Base-by-base conservation (phyloP, 1,284 basidiomycete genomes). In the Xerocomus nothofagi region DNA sequence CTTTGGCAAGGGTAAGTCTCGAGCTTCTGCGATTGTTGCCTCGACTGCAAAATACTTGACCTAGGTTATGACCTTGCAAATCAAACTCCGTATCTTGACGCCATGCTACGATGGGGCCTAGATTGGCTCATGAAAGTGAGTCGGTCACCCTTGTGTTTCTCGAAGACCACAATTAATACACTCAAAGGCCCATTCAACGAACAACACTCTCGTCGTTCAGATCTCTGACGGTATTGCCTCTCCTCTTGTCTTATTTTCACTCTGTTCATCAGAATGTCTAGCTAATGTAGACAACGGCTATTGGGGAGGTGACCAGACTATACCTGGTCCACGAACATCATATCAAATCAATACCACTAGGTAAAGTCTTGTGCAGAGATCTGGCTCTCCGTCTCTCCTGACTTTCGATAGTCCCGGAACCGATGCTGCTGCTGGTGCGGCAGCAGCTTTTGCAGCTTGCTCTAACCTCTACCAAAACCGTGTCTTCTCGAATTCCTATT, bases 51-150 rank as follows among this genome's bases (percentile, higher is more conserved):
- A 41, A 6, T 24, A 0, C 2, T 37, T 36, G 32, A 14, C n/a
- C 21, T 55, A 81, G 93, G 88, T 4, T 96, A 92, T 65, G 88
- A 91, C 52, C 58, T 82, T 38, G 81, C 89, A 39, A 87, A 88
- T 47, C 93, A 96, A 69, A 93, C 92, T 1, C 80, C 84, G 2
- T 96, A 96, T 66, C 81, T 96, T 20, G 93, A 96, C 61, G 80
- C 82, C 51, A 91, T 88, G 74, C 69, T 94, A 39, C 82, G 93
- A 50, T 95, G 91, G 89, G 88, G 92, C 24, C 79, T 93, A 39
- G 89, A 93, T 69, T 97, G 92, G 91, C 72, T 96, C 39, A 88
- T 93, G 44, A 92, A 90, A 74, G 91, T 87, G 52, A 56, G 72
- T 57, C 17, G 20, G 12, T 12, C 50, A 15, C 37, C 30, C 27